Conservation (phyloP, 208 protist species). For the Tritrichomonas musculus region DNA sequence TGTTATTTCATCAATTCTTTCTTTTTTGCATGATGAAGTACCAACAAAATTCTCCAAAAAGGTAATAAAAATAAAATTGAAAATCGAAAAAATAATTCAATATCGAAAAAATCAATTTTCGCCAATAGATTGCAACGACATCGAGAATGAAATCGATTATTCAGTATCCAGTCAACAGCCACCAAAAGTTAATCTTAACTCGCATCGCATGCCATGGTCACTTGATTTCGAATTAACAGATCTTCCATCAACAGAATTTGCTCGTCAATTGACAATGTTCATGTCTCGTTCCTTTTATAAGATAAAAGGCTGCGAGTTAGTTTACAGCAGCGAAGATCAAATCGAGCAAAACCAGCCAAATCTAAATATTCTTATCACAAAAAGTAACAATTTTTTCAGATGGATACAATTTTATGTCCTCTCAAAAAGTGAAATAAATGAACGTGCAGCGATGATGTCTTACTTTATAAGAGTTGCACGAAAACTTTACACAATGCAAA, state of each 20-base stretch:
- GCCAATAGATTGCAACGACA: neutral
- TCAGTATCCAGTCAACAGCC: neutral
- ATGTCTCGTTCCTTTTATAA: neutral
- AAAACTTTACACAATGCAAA: neutral
- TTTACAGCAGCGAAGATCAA: neutral
- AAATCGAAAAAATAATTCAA: neutral
- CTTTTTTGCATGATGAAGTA: neutral
- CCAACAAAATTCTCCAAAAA: too few relatives aligned
- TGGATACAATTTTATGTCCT: neutral
- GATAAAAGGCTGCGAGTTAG: neutral
- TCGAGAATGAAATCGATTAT: neutral
- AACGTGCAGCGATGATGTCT: neutral
- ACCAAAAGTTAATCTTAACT: neutral
- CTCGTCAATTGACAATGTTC: neutral
- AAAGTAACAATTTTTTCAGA: neutral
- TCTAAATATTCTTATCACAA: neutral
- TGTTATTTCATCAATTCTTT: neutral
- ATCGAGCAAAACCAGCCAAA: neutral
- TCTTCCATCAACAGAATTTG: neutral
- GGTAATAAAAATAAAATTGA: too few relatives aligned
- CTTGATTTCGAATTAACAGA: neutral
- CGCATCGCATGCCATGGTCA: neutral
- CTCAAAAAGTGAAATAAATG: too few relatives aligned
- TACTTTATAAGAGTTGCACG: neutral
- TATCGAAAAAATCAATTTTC: neutral